These are phyloP conservation scores for Aspergillus cavernicola DNA, from an alignment of 495 filamentous ascomycete genomes.

Conservation along the genomic window DNA sequence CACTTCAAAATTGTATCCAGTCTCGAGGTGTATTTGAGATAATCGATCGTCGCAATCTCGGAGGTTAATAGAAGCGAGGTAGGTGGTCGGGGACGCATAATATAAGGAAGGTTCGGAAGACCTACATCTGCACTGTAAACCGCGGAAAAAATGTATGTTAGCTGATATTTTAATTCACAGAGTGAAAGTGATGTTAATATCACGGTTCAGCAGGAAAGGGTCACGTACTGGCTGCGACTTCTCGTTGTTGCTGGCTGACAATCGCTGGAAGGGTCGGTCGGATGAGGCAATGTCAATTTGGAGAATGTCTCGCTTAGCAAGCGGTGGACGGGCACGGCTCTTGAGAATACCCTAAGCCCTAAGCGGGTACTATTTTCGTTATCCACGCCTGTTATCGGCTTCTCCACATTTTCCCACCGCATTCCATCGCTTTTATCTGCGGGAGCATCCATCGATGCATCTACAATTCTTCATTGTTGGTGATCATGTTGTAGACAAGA, in stretches of 20 bases:
- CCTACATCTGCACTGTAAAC: conserved; percentile 77
- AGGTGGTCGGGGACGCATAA: conserved; percentile 12
- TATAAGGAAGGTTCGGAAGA: conserved; percentile 14
- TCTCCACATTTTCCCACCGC: conserved; percentile 8
- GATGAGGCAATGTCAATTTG: conserved; percentile 44
- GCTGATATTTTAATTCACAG: conserved; percentile 19
- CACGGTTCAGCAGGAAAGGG: not conserved
- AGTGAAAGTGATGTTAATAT: conserved; percentile 11
- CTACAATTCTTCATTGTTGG: no score
- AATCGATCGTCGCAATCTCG: not conserved
- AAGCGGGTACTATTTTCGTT: conserved; percentile 7
- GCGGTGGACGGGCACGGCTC: conserved; percentile 25
- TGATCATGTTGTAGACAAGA: no score
- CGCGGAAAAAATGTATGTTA: conserved; percentile 40
- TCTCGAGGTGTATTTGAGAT: not conserved
- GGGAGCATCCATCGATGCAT: no score
- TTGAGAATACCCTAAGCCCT: conserved; percentile 39
- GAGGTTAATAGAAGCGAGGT: not conserved
- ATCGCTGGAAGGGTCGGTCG: conserved; percentile 42
- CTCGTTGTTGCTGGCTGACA: conserved; percentile 48
- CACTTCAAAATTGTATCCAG: not conserved
- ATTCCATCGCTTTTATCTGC: no score
- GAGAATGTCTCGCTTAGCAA: conserved; percentile 47
- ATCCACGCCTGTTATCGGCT: not conserved
- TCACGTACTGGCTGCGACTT: conserved; percentile 60